These are phyloP conservation scores for Diaporthe eres DNA, from an alignment of 2,329 filamentous ascomycete genomes.

Conservation along the genomic window DNA sequence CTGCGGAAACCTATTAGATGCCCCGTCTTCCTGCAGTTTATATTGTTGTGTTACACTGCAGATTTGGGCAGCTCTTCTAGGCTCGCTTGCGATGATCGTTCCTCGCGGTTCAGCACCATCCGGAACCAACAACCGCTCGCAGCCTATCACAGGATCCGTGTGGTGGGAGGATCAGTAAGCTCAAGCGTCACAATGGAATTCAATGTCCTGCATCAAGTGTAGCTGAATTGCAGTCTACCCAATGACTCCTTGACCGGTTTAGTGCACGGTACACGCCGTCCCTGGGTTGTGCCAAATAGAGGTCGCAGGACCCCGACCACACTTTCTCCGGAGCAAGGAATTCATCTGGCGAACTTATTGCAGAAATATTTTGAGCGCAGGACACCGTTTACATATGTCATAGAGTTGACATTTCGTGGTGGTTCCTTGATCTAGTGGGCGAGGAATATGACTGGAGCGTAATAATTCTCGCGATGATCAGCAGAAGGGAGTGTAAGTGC, in stretches of 20 bases:
- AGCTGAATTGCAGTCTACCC: not conserved
- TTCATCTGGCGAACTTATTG: not conserved
- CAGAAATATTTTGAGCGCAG: no score
- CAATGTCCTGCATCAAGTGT: not conserved
- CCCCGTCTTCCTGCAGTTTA: not conserved
- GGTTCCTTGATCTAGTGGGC: no score
- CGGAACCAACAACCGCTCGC: not conserved
- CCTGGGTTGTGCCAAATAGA: not conserved
- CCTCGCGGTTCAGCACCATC: not conserved
- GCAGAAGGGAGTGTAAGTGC: no score
- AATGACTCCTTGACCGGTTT: not conserved
- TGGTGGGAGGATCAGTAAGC: not conserved
- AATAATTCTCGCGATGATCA: no score
- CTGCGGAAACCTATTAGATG: not conserved
- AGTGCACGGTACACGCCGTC: no score
- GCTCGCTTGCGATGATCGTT: not conserved
- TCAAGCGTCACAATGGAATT: not conserved
- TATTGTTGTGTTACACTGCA: conserved; percentile 4
- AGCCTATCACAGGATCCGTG: not conserved
- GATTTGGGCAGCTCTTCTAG: not conserved
- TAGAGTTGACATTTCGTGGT: no score
- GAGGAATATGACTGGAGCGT: no score
- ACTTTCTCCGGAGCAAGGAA: not conserved
- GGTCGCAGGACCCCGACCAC: no score
- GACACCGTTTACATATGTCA: no score